These are phyloP conservation scores for Prillingera fragicola DNA, from an alignment of 1,284 basidiomycete genomes.

Conservation along the genomic window DNA sequence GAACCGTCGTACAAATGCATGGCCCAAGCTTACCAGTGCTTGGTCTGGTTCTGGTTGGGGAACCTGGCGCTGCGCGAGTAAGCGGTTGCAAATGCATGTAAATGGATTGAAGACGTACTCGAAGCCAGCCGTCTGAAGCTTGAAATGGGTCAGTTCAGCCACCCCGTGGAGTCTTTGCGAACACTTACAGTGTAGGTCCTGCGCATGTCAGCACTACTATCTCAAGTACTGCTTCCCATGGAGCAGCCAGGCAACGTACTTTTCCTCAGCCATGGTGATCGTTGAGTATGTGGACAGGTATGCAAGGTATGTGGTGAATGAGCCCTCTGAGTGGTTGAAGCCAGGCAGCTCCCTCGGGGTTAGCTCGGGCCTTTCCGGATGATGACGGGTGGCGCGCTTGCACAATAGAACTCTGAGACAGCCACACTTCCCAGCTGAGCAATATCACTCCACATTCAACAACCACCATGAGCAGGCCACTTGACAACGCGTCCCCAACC, in stretches of 20 bases:
- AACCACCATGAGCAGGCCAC: constrained; percentile 31
- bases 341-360: neutral
- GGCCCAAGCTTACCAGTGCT: constrained; percentile 67
- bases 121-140: constrained; percentile 51
- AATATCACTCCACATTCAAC: neutral
- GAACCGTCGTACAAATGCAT: neutral
- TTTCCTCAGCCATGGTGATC: constrained; percentile 39
- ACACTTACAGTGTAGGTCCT: constrained; percentile 47
- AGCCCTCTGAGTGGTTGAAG: neutral
- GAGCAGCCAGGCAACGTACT: constrained; percentile 25
- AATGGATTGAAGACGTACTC: constrained; percentile 37
- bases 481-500: constrained; percentile 44
- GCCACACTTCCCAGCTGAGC: neutral
- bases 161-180: too few relatives aligned
- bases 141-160: neutral
- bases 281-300: neutral
- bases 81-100: too few relatives aligned
- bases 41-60: constrained; percentile 92
- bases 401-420: neutral
- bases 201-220: constrained; percentile 3
- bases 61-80: constrained; percentile 65
- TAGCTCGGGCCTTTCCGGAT: constrained; percentile 15
- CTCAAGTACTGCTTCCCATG: neutral
- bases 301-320: constrained; percentile 6
- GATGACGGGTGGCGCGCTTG: constrained; percentile 1